Conservation (phyloP, 1,284 basidiomycete species). For the Rhizoctonia solani region DNA sequence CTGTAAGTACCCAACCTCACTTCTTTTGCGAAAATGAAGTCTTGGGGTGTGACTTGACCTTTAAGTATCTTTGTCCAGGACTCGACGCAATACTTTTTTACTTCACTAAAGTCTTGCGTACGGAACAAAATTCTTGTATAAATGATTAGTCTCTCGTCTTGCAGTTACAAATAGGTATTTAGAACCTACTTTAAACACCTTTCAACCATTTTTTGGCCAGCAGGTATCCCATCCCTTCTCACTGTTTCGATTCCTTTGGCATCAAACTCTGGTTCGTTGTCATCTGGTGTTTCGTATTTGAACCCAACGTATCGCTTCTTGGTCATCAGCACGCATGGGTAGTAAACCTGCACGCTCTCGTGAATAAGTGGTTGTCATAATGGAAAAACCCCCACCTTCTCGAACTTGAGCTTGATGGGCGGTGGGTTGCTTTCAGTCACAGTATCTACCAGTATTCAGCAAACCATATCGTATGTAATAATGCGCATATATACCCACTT, state of each 20-base stretch:
- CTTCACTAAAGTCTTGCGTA: conserved; percentile 81
- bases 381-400: conserved; percentile 66
- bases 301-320: conserved; percentile 98
- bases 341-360: conserved; percentile 69
- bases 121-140: conserved; percentile 78
- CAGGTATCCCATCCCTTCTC: conserved; percentile 85
- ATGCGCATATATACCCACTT: conserved; percentile 42
- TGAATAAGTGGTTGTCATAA: neutral
- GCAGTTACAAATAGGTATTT: too few species aligned
- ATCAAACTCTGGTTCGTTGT: conserved; percentile 82
- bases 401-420: conserved; percentile 95
- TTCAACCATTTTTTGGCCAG: conserved; percentile 89
- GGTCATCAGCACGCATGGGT: conserved; percentile 90
- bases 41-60: conserved; percentile 79
- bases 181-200: conserved; percentile 74
- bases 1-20: conserved; percentile 91
- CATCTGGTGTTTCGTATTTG: conserved; percentile 86
- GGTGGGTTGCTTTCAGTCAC: conserved; percentile 87
- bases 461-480: neutral
- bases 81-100: conserved; percentile 86
- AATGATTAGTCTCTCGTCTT: conserved; percentile 1
- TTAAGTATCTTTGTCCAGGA: conserved; percentile 88
- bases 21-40: conserved; percentile 95
- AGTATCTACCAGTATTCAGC: conserved; percentile 48
- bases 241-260: conserved; percentile 99